phyloP scores from a whole-genome alignment of 2,329 filamentous ascomycete genomes.

The Phaeosphaeriaceae sp. region DNA sequence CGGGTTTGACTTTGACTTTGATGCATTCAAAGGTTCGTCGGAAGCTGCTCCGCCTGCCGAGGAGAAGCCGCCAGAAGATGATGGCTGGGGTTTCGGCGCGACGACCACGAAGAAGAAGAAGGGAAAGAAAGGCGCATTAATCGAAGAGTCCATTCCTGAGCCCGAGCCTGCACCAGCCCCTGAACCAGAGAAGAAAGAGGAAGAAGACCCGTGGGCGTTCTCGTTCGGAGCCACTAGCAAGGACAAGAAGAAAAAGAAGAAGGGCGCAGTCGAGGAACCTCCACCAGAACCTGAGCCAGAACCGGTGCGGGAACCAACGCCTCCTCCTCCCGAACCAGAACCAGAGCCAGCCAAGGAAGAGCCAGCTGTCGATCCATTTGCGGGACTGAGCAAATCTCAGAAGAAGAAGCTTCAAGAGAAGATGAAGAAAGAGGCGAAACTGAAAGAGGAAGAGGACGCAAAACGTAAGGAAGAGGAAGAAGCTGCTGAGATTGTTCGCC shows the following conservation, averaged over 20 bases:
- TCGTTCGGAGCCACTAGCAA: slow-evolving; percentile 35
- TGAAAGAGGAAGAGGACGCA: slow-evolving; percentile 30
- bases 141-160: slow-evolving; percentile 36
- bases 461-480: slow-evolving; percentile 28
- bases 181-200: slow-evolving; percentile 33
- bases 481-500: slow-evolving; percentile 24
- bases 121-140: slow-evolving; percentile 40
- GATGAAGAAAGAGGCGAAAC: slow-evolving; percentile 43
- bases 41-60: slow-evolving; percentile 22
- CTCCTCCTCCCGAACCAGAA: slow-evolving; percentile 34
- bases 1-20: slow-evolving; percentile 47
- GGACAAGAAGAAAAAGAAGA: slow-evolving; percentile 48
- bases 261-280: slow-evolving; percentile 33
- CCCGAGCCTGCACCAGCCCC: slow-evolving; percentile 27
- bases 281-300: slow-evolving; percentile 37
- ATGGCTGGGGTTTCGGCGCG: slow-evolving; percentile 40
- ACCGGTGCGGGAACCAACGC: slow-evolving; percentile 38
- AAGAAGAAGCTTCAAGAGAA: slow-evolving; percentile 44
- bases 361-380: slow-evolving; percentile 39
- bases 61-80: slow-evolving; percentile 35
- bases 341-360: slow-evolving; percentile 51
- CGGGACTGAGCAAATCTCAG: slow-evolving; percentile 37
- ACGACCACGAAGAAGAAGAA: slow-evolving; percentile 53
- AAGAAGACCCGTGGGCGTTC: slow-evolving; percentile 34
- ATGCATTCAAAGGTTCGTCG: slow-evolving; percentile 32